These are phyloP conservation scores for Fusarium subglutinans DNA, from an alignment of 2,329 filamentous ascomycete genomes.

Conservation along the genomic window DNA sequence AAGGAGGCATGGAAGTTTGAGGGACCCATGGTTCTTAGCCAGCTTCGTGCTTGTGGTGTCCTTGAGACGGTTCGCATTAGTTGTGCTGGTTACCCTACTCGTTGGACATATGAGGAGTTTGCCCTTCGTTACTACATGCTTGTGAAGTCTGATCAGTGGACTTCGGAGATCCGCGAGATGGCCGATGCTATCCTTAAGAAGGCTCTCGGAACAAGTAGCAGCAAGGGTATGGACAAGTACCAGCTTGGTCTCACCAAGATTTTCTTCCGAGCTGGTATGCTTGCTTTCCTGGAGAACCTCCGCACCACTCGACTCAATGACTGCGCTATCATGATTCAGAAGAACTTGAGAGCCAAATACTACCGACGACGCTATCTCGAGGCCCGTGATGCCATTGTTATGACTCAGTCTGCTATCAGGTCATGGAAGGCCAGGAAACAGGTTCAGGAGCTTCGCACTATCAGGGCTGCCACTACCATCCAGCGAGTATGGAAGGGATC, in stretches of 20 bases:
- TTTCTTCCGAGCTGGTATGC: conserved; percentile 99
- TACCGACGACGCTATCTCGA: conserved; percentile 92
- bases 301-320: conserved; percentile 90
- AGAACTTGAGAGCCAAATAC: conserved; percentile 95
- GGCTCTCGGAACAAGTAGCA: conserved; percentile 81
- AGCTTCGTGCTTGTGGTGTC: conserved; percentile 97
- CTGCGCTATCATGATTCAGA: conserved; percentile 97
- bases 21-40: conserved; percentile 97
- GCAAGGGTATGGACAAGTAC: conserved; percentile 87
- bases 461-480: conserved; percentile 91
- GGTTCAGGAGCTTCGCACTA: conserved; percentile 81
- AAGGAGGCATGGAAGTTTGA: conserved; percentile 99
- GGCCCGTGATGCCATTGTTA: conserved; percentile 81
- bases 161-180: conserved; percentile 92
- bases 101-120: conserved; percentile 99
- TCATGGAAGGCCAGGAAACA: conserved; percentile 80
- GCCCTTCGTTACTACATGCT: conserved; percentile 98
- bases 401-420: conserved; percentile 80
- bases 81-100: conserved; percentile 94
- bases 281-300: conserved; percentile 95
- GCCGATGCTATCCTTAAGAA: conserved; percentile 90
- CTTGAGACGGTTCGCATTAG: conserved; percentile 98
- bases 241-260: conserved; percentile 98
- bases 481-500: conserved; percentile 95
- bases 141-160: conserved; percentile 89